These are phyloP conservation scores for Trichosanthes cucumerina DNA, from an alignment of 306 rosid species.

Conservation along the genomic window DNA sequence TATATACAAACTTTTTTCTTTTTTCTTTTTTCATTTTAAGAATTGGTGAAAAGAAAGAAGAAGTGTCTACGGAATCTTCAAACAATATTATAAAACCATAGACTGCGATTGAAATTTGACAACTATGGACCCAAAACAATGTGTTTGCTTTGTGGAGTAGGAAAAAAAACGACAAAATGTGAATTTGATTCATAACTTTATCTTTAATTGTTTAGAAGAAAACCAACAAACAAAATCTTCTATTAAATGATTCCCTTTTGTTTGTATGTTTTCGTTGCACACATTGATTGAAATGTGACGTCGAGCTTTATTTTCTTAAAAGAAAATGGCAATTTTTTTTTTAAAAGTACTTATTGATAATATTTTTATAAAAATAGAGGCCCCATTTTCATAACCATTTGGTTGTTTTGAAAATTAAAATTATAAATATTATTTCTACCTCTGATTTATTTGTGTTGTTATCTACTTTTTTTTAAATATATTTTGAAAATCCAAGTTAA, in stretches of 20 bases:
- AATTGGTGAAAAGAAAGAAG: constrained; percentile 9
- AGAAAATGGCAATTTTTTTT: too few relatives aligned
- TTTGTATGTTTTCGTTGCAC: background rate
- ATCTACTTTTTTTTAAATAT: too few relatives aligned
- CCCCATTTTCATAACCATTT: too few relatives aligned
- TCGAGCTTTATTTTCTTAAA: background rate
- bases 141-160: constrained; percentile 15
- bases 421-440: too few relatives aligned
- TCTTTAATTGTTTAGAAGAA: constrained; percentile 6
- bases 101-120: constrained; percentile 30
- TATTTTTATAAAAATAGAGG: too few relatives aligned
- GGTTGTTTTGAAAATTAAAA: too few relatives aligned
- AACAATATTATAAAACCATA: constrained; percentile 5
- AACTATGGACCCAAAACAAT: constrained; percentile 26
- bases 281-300: background rate
- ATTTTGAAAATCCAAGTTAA: too few relatives aligned
- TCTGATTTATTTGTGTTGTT: too few relatives aligned
- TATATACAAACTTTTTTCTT: background rate
- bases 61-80: constrained; percentile 27
- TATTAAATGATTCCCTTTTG: background rate
- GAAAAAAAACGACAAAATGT: constrained; percentile 14
- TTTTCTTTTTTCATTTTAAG: background rate
- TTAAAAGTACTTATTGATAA: too few relatives aligned
- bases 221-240: constrained; percentile 4
- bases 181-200: background rate